phyloP scores from a whole-genome alignment of 352 stramenopile species.

The Peronospora belbahrii region DNA sequence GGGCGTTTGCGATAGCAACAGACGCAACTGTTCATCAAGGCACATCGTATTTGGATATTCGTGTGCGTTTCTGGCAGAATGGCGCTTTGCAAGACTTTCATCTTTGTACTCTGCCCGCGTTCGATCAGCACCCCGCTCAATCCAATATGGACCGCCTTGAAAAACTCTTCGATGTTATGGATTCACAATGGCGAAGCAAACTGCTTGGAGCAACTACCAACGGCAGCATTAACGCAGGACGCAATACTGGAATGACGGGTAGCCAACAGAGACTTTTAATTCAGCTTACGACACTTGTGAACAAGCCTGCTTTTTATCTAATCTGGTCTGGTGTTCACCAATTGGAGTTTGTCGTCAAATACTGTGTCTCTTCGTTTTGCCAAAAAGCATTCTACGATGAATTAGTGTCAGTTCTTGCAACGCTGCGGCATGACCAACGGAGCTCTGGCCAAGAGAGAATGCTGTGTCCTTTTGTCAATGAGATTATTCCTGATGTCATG shows the following conservation, averaged over 20 bases:
- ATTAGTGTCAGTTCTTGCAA: conserved; percentile 35
- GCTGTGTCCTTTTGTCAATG: conserved; percentile 12
- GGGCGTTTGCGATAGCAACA: conserved; percentile 42
- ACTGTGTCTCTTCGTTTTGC: conserved; percentile 36
- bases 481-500: conserved; percentile 37
- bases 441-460: conserved; percentile 4
- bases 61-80: conserved; percentile 49
- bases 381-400: conserved; percentile 48
- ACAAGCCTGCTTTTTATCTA: conserved; percentile 42
- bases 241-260: conserved; percentile 34
- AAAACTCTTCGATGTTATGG: conserved; percentile 38
- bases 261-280: conserved; percentile 40
- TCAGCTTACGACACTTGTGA: conserved; percentile 35
- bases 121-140: conserved; percentile 33
- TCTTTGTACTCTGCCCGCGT: conserved; percentile 37
- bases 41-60: conserved; percentile 50
- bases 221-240: conserved; percentile 33
- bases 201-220: conserved; percentile 43
- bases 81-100: conserved; percentile 48
- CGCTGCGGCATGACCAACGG: conserved; percentile 23
- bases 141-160: conserved; percentile 32
- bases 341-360: conserved; percentile 53
- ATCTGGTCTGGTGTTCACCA: conserved; percentile 56
- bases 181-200: conserved; percentile 44
- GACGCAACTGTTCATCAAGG: conserved; percentile 42